Evolutionary conservation across 257 asterid genomes (phyloP).

Genomic region (Mentha longifolia): DNA sequence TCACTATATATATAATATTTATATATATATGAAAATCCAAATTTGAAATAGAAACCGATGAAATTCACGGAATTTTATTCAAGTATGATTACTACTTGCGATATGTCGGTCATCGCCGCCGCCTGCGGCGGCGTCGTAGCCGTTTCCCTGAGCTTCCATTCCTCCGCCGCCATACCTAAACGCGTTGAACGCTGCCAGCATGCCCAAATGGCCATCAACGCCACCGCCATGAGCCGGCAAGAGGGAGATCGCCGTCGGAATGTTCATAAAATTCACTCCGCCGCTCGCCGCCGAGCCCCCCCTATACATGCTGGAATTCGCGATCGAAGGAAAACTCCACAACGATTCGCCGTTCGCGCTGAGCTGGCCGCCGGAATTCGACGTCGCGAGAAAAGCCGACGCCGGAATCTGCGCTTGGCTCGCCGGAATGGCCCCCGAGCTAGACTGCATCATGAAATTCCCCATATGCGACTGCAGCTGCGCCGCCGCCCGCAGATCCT

Average conservation of each 20-base stretch:
- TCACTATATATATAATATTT: neutral
- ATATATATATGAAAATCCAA: neutral
- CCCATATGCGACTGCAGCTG: constrained; percentile 46
- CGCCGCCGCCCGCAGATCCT: constrained; percentile 36
- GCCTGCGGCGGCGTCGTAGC: constrained; percentile 11
- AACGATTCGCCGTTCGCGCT: constrained; percentile 45
- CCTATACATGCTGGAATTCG: constrained; percentile 37
- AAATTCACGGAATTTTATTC: constrained; percentile 1
- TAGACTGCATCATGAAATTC: constrained; percentile 42
- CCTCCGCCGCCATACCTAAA: constrained; percentile 41
- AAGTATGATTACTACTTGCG: constrained; percentile 26
- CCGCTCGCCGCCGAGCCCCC: constrained; percentile 41
- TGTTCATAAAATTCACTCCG: constrained; percentile 60
- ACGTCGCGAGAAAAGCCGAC: constrained; percentile 35
- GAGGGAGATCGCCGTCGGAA: constrained; percentile 45
- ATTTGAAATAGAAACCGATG: constrained; percentile 24
- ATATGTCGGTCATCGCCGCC: constrained; percentile 37
- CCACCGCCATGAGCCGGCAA: constrained; percentile 42
- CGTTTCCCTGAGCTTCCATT: constrained; percentile 34
- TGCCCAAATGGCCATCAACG: constrained; percentile 58
- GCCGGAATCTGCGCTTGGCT: constrained; percentile 44
- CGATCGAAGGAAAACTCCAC: constrained; percentile 49
- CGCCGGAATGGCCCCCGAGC: constrained; percentile 42
- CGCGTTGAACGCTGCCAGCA: constrained; percentile 55
- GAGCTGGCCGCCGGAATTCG: constrained; percentile 40